Evolutionary conservation across 192 early-diverging fungal genomes (phyloP).

Genomic region (Linnemannia schmuckeri): DNA sequence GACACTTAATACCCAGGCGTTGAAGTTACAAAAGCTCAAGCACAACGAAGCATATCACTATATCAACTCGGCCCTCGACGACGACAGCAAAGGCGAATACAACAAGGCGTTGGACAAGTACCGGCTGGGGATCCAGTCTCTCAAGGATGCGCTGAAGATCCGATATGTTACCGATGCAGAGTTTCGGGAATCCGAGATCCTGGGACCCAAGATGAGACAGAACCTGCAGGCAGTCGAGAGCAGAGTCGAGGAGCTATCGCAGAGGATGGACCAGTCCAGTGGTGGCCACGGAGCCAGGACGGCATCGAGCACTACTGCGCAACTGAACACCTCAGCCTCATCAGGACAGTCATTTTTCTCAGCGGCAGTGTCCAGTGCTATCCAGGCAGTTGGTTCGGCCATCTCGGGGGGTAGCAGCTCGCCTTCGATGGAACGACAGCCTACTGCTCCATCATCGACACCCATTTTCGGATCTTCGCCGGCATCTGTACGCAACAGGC

Average conservation of each 20-base stretch:
- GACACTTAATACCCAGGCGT: conserved; percentile 2
- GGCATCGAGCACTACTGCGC: not conserved
- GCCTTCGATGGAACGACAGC: not conserved
- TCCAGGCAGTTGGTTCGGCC: conserved; percentile 43
- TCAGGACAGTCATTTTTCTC: conserved; percentile 32
- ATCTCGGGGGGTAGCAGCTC: conserved; percentile 23
- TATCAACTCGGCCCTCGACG: conserved; percentile 29
- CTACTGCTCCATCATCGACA: not conserved
- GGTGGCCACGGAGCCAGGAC: not conserved
- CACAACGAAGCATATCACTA: conserved; percentile 39
- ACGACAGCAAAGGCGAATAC: conserved; percentile 28
- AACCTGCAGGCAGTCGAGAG: conserved; percentile 35
- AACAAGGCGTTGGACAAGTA: conserved; percentile 32
- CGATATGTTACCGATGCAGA: conserved; percentile 43
- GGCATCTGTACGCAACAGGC: not conserved
- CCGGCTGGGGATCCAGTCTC: conserved; percentile 1
- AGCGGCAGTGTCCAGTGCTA: conserved; percentile 34
- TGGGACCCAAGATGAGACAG: conserved; percentile 42
- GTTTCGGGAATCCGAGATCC: conserved; percentile 32
- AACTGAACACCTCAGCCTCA: not conserved
- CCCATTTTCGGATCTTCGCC: conserved; percentile 1
- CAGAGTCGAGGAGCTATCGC: conserved; percentile 17
- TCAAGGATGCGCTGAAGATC: conserved; percentile 51
- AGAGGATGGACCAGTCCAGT: not conserved
- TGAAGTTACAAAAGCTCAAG: conserved; percentile 31